Evolutionary conservation across 257 asterid species (phyloP), one percentile per base, ranked within the genome.

Genomic region (Rauvolfia tetraphylla): DNA sequence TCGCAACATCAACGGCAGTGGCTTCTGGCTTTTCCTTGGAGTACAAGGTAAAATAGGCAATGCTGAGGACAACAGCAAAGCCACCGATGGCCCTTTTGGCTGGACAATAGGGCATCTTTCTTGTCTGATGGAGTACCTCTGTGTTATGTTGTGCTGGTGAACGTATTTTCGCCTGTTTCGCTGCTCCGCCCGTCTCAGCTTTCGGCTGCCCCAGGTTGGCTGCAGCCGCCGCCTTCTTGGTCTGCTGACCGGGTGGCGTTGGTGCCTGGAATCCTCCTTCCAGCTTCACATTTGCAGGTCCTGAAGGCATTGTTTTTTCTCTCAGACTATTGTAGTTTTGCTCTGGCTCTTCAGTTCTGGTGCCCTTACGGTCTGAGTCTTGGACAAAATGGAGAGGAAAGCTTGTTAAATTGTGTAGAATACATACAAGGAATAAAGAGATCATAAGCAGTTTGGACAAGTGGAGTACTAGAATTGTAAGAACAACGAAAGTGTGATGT

Each of bases 1-100:
- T 89, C 5, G 97, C 98, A 1, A 92, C 98, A 42, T 95, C 98
- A 36, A 86, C 53, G 44, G 98, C 96, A n/a, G 90, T 82, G 15
- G 92, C 96, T 77, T 92, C 98, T 0, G 93, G 86, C 78, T 89
- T 89, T 84, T 91, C 91, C 70, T 88, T 78, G 15, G 91, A 54
- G 79, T 85, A 92, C 78, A 92, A 69, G 2, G 97, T 88, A 34
- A 92, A 68, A 71, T 89, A 92, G 10, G 85, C 90, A 9, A 95
- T 7, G 4, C 81, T 76, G 41, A 79, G 84, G 15, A 79, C 86
- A 10, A 84, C 73, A 1, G 79, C 96, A 25, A 88, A 78, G 4
- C 97, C 98, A 0, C 90, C 90, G 0, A 88, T 9, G 0, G 84
- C 95, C 84, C 87, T 59, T 79, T 79, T 89, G 0, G 79, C 84